Conservation (phyloP, 2,329 filamentous ascomycete genomes). For the Colletotrichum chrysophilum region DNA sequence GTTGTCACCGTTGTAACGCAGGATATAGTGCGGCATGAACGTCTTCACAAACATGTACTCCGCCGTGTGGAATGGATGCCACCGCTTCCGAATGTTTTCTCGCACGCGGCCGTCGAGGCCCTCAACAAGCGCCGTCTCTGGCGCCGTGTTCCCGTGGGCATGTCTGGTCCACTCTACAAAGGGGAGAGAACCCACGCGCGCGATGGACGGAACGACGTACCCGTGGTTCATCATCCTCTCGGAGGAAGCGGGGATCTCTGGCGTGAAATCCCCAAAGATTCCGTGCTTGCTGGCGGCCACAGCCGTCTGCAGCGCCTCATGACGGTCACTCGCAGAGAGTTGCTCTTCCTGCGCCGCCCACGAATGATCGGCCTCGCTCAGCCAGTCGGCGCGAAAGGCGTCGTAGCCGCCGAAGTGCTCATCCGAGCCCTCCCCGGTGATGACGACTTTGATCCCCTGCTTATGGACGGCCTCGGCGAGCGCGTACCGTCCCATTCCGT, state of each 20-base stretch:
- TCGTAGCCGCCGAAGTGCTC: conserved; percentile 60
- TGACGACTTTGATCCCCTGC: conserved; percentile 56
- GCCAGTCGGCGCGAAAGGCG: conserved; percentile 47
- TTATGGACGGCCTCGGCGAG: conserved; percentile 33
- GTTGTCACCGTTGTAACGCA: conserved; percentile 34
- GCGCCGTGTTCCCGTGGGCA: no score
- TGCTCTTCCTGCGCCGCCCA: neutral
- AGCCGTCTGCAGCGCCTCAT: neutral
- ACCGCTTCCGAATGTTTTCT: neutral
- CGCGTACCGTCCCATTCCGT: neutral
- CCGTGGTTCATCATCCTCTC: no score
- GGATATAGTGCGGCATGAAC: conserved; percentile 33
- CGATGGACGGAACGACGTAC: no score
- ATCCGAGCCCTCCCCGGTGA: conserved; percentile 57
- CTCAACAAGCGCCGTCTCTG: no score
- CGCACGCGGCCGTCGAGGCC: neutral
- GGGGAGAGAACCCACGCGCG: no score
- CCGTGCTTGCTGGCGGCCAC: neutral
- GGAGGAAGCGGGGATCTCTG: no score
- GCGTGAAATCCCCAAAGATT: no score
- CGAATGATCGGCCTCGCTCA: conserved; percentile 43
- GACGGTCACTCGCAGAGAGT: neutral
- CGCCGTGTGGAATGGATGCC: neutral
- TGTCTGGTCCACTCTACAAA: no score
- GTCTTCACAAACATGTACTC: neutral